phyloP scores from a whole-genome alignment of 2,329 filamentous ascomycete genomes.

The Aspergillus fumigatiaffinis region DNA sequence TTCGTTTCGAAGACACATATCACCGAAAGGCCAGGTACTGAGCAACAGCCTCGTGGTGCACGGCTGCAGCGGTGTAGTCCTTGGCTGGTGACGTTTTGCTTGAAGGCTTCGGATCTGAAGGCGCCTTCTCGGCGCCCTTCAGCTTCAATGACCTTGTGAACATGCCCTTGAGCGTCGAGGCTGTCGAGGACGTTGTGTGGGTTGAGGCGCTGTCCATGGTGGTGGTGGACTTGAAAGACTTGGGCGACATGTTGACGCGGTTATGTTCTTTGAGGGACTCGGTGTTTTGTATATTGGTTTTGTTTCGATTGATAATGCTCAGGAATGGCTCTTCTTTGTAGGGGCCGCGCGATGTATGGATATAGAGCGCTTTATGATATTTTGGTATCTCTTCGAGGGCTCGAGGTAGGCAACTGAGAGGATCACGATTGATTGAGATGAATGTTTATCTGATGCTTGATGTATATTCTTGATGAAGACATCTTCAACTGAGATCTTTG shows the following conservation, averaged over 20 bases:
- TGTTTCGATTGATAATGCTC: too few relatives aligned
- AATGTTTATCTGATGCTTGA: too few relatives aligned
- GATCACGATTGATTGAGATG: too few relatives aligned
- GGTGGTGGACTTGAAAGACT: background rate
- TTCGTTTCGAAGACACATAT: background rate
- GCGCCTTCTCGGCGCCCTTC: background rate
- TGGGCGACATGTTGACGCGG: background rate
- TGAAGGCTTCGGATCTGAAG: background rate
- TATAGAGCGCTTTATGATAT: too few relatives aligned
- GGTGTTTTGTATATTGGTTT: background rate
- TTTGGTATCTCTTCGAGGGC: too few relatives aligned
- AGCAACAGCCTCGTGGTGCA: background rate
- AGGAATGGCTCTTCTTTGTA: too few relatives aligned
- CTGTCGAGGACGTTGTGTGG: background rate
- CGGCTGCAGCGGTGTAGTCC: background rate
- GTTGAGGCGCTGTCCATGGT: background rate
- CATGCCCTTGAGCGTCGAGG: background rate
- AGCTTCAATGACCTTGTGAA: background rate
- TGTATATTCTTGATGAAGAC: background rate
- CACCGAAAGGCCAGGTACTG: background rate
- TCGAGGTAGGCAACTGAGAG: too few relatives aligned
- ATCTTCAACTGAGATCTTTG: background rate
- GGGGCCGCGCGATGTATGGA: too few relatives aligned
- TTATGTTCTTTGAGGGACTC: background rate
- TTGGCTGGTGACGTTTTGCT: background rate